Percentiles rank a stretch among this genome's conserved stretches.
These are phyloP conservation scores for Candida sojae DNA, from an alignment of 1,139 yeast species.

Conservation along the genomic window DNA sequence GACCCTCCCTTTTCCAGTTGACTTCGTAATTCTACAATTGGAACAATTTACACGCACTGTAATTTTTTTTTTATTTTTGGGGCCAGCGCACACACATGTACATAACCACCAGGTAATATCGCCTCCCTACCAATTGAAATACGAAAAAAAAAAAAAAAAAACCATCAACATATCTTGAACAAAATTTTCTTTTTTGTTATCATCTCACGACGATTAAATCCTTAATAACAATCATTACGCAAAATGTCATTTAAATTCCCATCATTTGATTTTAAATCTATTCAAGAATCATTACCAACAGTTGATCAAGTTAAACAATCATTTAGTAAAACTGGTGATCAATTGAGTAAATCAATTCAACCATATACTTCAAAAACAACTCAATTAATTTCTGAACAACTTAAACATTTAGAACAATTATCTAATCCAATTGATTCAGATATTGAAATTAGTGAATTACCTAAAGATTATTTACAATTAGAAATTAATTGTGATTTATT, in stretches of 20 bases:
- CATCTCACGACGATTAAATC: no score
- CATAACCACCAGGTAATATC: no score
- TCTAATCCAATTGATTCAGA: slow-evolving; percentile 27
- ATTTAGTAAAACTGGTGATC: slow-evolving; percentile 42
- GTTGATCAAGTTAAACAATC: slow-evolving; percentile 43
- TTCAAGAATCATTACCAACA: slow-evolving; percentile 46
- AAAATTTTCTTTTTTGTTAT: no score
- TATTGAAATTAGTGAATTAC: slow-evolving; percentile 61
- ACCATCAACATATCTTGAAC: not conserved
- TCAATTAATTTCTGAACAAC: slow-evolving; percentile 38
- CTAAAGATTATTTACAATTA: slow-evolving; percentile 67
- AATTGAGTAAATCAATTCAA: slow-evolving; percentile 41
- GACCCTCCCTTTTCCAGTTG: no score
- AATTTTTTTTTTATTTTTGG: no score
- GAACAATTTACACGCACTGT: no score
- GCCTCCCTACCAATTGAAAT: no score
- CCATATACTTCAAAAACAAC: slow-evolving; percentile 46
- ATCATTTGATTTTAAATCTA: slow-evolving; percentile 44
- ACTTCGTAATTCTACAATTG: no score
- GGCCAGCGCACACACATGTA: no score
- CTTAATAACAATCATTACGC: not conserved
- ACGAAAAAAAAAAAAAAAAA: not conserved
- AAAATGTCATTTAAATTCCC: slow-evolving; percentile 56
- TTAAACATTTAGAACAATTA: slow-evolving; percentile 47
- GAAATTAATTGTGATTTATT: slow-evolving; percentile 68